Evolutionary conservation across 768 basidiomycete species (phyloP).

Genomic region (Pilatotrama ljubarskyi): DNA sequence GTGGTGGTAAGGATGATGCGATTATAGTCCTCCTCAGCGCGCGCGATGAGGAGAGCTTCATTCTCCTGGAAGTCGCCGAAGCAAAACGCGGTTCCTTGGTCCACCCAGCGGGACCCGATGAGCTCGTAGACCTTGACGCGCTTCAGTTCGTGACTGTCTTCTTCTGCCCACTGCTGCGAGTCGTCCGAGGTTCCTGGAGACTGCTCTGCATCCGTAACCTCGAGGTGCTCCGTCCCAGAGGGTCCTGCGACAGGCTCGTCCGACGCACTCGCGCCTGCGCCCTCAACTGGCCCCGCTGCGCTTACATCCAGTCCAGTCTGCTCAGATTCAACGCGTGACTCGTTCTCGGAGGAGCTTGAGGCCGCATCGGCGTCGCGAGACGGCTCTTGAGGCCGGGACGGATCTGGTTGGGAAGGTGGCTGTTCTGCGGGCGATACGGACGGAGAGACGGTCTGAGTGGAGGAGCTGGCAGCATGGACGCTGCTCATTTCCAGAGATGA

Average conservation of each 20-base stretch:
- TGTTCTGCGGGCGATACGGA: constrained; percentile 33
- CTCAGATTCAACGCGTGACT: constrained; percentile 21
- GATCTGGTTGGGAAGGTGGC: constrained; percentile 28
- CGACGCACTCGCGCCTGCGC: background rate
- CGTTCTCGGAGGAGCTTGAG: constrained; percentile 7
- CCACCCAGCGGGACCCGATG: constrained; percentile 87
- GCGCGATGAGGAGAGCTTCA: constrained; percentile 83
- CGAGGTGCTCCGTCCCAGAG: constrained; percentile 7
- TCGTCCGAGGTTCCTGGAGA: constrained; percentile 50
- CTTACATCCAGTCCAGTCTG: constrained; percentile 5
- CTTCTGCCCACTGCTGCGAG: constrained; percentile 59
- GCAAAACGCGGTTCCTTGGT: constrained; percentile 96
- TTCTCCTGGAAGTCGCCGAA: constrained; percentile 84
- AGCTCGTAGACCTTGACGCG: constrained; percentile 98
- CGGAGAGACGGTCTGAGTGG: constrained; percentile 34
- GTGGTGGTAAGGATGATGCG: constrained; percentile 77
- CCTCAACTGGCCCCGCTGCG: constrained; percentile 4
- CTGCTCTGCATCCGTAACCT: constrained; percentile 11
- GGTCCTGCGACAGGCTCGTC: constrained; percentile 9
- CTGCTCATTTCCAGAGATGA: constrained; percentile 39
- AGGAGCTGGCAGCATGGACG: constrained; percentile 38
- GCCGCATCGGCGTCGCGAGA: constrained; percentile 14
- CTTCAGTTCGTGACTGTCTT: constrained; percentile 70
- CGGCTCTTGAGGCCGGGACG: constrained; percentile 13
- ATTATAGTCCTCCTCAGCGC: constrained; percentile 70